Evolutionary conservation across 179 eudicot species (phyloP), one percentile per base, ranked within the genome.

Genomic region (Corrigiola litoralis): DNA sequence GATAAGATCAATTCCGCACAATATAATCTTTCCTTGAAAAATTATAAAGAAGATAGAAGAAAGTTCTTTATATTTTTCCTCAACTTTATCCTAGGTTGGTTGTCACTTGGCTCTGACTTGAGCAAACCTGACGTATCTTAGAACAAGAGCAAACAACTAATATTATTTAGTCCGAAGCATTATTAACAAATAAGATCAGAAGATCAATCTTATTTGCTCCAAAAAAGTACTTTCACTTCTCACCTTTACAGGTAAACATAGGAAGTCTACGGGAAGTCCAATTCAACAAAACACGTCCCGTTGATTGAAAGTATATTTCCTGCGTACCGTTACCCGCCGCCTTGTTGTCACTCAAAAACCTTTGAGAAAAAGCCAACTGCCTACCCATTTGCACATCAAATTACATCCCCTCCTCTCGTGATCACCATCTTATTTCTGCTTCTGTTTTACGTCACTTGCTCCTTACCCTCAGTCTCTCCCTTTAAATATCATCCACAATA

Each of bases 401-500:
- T 63, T 32, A 46, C 17, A 21, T 11, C 38, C 10, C 24, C 18
- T n/a, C 6, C 45, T 8, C 63, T 72, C 40, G 58, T 31, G 40
- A 52, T 59, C 63, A 27, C 58, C 42, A 37, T 17, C 58, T 66
- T 38, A 67, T 67, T 73, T 64, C 63, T 79, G 75, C 87, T 84
- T 88, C 83, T 50, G 56, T 79, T 75, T 76, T 87, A 84, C 87
- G 86, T 75, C 76, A 71, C 58, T 58, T 58, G n/a, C 48, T 12
- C 33, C 14, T 38, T 40, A 45, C 64, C 72, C 65, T 40, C 56
- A 1, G 1, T 17, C 27, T 23, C 4, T 27, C 40, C 45, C 85
- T 81, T 83, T 85, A 83, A 70, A 77, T 81, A 81, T 69, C 73
- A 61, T 44, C 67, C 44, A 42, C 46, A 75, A 47, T 67, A 58